Evolutionary conservation across 495 filamentous ascomycete species (phyloP), one percentile per base, ranked within the genome.

Genomic region (Chaetomidium leptoderma): DNA sequence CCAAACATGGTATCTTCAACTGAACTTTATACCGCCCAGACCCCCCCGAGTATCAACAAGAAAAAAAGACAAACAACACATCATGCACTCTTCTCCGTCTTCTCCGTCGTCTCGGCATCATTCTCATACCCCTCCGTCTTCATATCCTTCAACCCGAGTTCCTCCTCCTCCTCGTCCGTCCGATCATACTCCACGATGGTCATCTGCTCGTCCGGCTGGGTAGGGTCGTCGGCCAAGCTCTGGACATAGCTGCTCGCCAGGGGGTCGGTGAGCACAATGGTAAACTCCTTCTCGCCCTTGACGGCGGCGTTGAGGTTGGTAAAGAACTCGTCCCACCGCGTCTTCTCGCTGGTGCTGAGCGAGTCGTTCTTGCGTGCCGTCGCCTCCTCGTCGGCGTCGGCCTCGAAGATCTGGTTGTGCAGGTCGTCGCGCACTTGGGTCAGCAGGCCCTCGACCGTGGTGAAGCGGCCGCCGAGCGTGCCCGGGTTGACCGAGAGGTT

Each of bases 391-490:
- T 74, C 71, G 23, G 78, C 74, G 40, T 81, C 83, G 16, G 83
- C 76, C 63, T 95, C 85, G 74, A 92, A 98, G 63, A 97, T 92
- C 55, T 91, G 86, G 37, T 80, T 82, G 64, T 84, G 84, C 39
- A 97, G 78, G 68, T 97, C 92, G 67, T 96, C 86, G 37, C 91
- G 84, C 53, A 98, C 85, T 70, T 97, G 91, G 0, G 89, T 92
- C n/a, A 97, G 78, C 21, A 97, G 81, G 59, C 93, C 93, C 72
- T 97, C 95, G 19, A 97, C 83, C 6, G 95, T 98, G 10, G 93
- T 97, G 77, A 98, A 98, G 39, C 92, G 85, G n/a, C 92, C 92
- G 59, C 93, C 93, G 5, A 97, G 81, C 0, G 92, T 97, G 40
- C 93, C 93, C 0, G 92, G 89, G 66, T 91, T 86, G 23, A 97